Conservation (phyloP, 805 yeast species). For the Kodamaea laetipori region DNA sequence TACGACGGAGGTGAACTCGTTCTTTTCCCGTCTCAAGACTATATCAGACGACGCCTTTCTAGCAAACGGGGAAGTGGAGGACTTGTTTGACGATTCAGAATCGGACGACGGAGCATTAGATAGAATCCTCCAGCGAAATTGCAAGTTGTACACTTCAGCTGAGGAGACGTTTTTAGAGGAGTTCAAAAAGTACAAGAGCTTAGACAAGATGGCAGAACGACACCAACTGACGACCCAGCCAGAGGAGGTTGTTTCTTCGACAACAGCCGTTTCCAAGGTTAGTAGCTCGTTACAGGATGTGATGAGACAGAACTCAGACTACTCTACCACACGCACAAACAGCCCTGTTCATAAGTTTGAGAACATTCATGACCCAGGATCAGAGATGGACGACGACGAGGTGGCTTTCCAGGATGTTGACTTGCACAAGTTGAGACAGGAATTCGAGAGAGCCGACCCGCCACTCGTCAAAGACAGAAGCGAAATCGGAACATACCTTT, state of each 20-base stretch:
- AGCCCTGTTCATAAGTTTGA: constrained; percentile 7
- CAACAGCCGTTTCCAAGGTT: constrained; percentile 16
- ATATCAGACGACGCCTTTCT: constrained; percentile 52
- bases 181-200: constrained; percentile 31
- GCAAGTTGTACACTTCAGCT: constrained; percentile 25
- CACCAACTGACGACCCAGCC: constrained; percentile 17
- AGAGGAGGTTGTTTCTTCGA: constrained; percentile 17
- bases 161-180: constrained; percentile 38
- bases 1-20: constrained; percentile 40
- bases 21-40: constrained; percentile 34
- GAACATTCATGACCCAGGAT: constrained; percentile 12
- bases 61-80: constrained; percentile 52
- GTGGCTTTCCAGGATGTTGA: constrained; percentile 28
- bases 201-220: constrained; percentile 34
- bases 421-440: constrained; percentile 30
- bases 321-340: constrained; percentile 5
- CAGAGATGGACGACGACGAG: constrained; percentile 17
- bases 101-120: constrained; percentile 32
- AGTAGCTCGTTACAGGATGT: constrained; percentile 22
- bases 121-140: constrained; percentile 16
- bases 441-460: constrained; percentile 23
- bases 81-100: constrained; percentile 48
- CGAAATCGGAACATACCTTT: constrained; percentile 56
- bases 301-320: constrained; percentile 24
- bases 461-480: constrained; percentile 2